phyloP scores from a whole-genome alignment of 2,329 filamentous ascomycete species.

The Madurella fahalii region DNA sequence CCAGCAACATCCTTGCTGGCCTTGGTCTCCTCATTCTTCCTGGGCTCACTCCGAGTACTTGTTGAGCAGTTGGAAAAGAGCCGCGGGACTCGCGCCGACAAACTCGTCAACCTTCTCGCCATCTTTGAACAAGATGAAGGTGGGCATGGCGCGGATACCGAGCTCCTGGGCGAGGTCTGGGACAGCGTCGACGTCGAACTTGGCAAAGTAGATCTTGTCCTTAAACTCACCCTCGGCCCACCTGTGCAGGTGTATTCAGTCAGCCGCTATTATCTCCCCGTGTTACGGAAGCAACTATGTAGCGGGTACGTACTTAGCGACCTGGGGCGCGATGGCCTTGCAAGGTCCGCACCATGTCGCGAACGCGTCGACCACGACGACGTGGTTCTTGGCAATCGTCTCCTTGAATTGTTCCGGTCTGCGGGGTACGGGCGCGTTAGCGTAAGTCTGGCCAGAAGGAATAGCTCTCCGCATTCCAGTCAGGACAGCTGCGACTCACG shows the following conservation, averaged over 20 bases:
- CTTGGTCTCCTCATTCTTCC: too few relatives aligned
- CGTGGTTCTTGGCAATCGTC: conserved; percentile 34
- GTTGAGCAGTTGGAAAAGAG: conserved; percentile 49
- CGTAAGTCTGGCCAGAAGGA: not conserved
- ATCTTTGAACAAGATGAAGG: conserved; percentile 79
- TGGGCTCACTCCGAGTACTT: conserved; percentile 17
- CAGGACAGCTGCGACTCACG: conserved; percentile 29
- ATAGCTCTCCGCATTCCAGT: too few relatives aligned
- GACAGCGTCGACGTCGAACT: conserved; percentile 86
- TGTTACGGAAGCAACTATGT: too few relatives aligned
- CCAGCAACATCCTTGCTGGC: too few relatives aligned
- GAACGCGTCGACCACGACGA: conserved; percentile 81
- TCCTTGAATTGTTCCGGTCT: conserved; percentile 32
- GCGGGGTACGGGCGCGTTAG: conserved; percentile 3
- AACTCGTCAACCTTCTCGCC: conserved; percentile 69
- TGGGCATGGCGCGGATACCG: conserved; percentile 86
- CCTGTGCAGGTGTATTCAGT: conserved; percentile 34
- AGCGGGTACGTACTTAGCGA: conserved; percentile 55
- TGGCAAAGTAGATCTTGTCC: conserved; percentile 66
- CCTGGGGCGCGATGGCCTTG: conserved; percentile 78
- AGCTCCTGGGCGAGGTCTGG: conserved; percentile 72
- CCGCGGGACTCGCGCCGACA: conserved; percentile 74
- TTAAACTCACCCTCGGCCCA: conserved; percentile 55
- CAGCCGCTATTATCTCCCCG: not conserved
- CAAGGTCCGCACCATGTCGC: conserved; percentile 93